These are phyloP conservation scores for Lizonia empirigonia DNA, from an alignment of 2,329 filamentous ascomycete species.

Conservation along the genomic window DNA sequence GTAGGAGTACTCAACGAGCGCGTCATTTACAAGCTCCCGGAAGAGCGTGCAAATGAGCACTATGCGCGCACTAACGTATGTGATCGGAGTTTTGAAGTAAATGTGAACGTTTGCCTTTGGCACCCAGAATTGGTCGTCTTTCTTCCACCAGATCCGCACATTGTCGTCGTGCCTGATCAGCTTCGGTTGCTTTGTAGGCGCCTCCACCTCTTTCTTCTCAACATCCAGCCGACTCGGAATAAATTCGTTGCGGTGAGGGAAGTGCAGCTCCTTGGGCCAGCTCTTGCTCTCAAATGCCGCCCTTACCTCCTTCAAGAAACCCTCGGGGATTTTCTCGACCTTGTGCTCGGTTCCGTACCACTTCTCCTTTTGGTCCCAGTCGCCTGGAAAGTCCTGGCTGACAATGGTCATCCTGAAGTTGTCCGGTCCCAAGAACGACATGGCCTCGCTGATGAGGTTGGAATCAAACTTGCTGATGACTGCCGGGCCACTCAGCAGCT, in stretches of 20 bases:
- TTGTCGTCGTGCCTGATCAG: constrained; percentile 83
- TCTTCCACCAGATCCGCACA: constrained; percentile 93
- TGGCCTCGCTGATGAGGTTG: constrained; percentile 72
- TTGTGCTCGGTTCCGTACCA: constrained; percentile 98
- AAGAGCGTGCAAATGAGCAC: constrained; percentile 79
- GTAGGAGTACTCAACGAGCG: constrained; percentile 90
- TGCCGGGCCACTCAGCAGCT: constrained; percentile 80
- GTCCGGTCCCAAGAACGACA: constrained; percentile 78
- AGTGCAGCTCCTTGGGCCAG: constrained; percentile 73
- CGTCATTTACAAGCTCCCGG: constrained; percentile 84
- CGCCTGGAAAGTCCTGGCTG: constrained; percentile 80
- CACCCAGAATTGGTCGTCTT: constrained; percentile 98
- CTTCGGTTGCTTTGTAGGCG: constrained; percentile 74
- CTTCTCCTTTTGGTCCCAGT: constrained; percentile 87
- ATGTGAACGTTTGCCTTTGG: constrained; percentile 89
- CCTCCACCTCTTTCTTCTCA: constrained; percentile 86
- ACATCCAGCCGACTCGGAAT: constrained; percentile 93
- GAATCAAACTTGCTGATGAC: constrained; percentile 81
- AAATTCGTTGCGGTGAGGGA: constrained; percentile 94
- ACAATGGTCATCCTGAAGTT: constrained; percentile 87
- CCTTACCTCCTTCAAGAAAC: constrained; percentile 74
- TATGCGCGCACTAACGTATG: constrained; percentile 79
- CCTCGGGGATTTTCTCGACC: constrained; percentile 75
- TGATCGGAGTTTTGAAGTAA: constrained; percentile 77
- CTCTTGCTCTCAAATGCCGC: constrained; percentile 65